Percentiles rank a stretch among this genome's conserved stretches.
Conservation (phyloP, 1,284 basidiomycete genomes). For the Sutorius eximius region DNA sequence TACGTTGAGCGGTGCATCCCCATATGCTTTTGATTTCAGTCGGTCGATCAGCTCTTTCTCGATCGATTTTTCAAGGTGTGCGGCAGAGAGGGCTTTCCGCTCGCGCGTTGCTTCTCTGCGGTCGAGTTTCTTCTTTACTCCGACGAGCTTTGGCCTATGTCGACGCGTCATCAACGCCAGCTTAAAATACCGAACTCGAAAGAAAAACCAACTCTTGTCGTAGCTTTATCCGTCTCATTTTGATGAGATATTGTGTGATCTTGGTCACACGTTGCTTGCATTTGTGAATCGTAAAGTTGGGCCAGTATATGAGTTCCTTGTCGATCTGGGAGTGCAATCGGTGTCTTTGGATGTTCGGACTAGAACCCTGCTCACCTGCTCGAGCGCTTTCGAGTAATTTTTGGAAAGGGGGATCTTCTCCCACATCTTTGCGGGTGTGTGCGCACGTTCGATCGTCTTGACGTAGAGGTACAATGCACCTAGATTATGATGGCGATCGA, state of each 20-base stretch:
- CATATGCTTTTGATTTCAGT: slow-evolving; percentile 95
- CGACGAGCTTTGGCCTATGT: slow-evolving; percentile 84
- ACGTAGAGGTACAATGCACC: slow-evolving; percentile 94
- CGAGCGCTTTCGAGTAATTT: slow-evolving; percentile 92
- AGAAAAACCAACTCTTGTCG: slow-evolving; percentile 78
- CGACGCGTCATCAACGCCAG: neutral
- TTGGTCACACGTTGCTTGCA: slow-evolving; percentile 99
- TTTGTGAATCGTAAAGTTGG: slow-evolving; percentile 96
- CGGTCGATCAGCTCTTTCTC: slow-evolving; percentile 96
- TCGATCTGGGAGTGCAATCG: slow-evolving; percentile 69
- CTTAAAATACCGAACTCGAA: slow-evolving; percentile 3
- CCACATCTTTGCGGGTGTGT: slow-evolving; percentile 96
- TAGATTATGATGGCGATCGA: slow-evolving; percentile 31
- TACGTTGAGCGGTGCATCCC: slow-evolving; percentile 96
- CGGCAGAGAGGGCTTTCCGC: slow-evolving; percentile 93
- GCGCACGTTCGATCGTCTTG: slow-evolving; percentile 97
- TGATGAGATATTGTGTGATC: slow-evolving; percentile 99
- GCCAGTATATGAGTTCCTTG: slow-evolving; percentile 95
- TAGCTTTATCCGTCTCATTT: slow-evolving; percentile 90
- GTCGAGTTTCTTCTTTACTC: slow-evolving; percentile 97
- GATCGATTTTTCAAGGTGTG: slow-evolving; percentile 91
- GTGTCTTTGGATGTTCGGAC: neutral
- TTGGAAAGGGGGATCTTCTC: slow-evolving; percentile 92
- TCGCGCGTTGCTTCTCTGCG: slow-evolving; percentile 92
- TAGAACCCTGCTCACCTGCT: slow-evolving; percentile 66